These are phyloP conservation scores for Vigna unguiculata DNA, from an alignment of 306 rosid species.

Conservation along the genomic window DNA sequence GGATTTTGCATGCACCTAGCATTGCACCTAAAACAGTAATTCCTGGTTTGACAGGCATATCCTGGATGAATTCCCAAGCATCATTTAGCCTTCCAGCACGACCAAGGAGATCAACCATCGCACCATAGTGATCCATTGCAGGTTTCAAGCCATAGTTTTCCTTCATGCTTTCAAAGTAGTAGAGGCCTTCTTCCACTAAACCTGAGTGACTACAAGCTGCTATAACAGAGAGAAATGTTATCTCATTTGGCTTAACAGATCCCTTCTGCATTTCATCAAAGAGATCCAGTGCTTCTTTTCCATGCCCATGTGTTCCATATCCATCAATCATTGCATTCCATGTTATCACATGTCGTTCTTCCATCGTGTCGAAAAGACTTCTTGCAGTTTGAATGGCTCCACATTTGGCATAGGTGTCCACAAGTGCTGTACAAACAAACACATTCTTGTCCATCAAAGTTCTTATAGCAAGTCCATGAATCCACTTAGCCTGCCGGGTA, in stretches of 20 bases:
- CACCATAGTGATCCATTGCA: slow-evolving; percentile 87
- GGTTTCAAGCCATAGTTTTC: slow-evolving; percentile 71
- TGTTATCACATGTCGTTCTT: slow-evolving; percentile 81
- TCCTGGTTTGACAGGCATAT: slow-evolving; percentile 79
- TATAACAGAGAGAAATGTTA: slow-evolving; percentile 77
- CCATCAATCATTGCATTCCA: slow-evolving; percentile 97
- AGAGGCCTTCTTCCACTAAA: slow-evolving; percentile 77
- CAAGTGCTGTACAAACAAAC: slow-evolving; percentile 80
- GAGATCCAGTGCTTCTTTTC: slow-evolving; percentile 67
- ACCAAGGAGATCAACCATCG: slow-evolving; percentile 89
- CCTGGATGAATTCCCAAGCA: slow-evolving; percentile 86
- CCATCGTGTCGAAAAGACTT: slow-evolving; percentile 74
- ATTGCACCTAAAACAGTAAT: slow-evolving; percentile 85
- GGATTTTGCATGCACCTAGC: slow-evolving; percentile 87
- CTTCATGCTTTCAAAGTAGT: slow-evolving; percentile 70
- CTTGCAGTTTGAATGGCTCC: slow-evolving; percentile 79
- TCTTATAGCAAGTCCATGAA: slow-evolving; percentile 82
- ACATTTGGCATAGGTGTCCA: slow-evolving; percentile 86
- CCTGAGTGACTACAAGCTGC: slow-evolving; percentile 93
- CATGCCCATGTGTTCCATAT: slow-evolving; percentile 90
- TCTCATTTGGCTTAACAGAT: slow-evolving; percentile 62
- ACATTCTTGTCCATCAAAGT: slow-evolving; percentile 70
- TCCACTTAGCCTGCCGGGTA: slow-evolving; percentile 90
- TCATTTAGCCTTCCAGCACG: slow-evolving; percentile 73
- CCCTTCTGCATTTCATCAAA: slow-evolving; percentile 70